A percentile compares a stretch with the other conserved stretches of the same genome.
Conservation (phyloP, 2,329 filamentous ascomycete species). For the Epichloe coenophiala region DNA sequence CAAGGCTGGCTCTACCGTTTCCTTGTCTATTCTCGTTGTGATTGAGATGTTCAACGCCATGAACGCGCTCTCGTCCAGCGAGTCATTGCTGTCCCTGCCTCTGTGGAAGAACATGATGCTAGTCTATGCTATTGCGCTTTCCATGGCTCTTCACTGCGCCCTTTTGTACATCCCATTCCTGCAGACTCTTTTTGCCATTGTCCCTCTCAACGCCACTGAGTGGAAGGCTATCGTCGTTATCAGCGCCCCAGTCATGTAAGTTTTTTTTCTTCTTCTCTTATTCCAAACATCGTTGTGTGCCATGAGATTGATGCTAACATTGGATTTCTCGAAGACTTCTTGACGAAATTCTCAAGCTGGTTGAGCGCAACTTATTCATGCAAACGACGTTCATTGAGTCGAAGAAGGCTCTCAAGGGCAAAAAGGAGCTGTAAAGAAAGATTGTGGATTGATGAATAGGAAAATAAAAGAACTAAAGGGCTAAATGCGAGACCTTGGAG, state of each 20-base stretch:
- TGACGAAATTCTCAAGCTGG: constrained; percentile 69
- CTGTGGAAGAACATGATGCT: constrained; percentile 99
- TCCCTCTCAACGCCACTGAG: constrained; percentile 72
- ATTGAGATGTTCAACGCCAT: constrained; percentile 99
- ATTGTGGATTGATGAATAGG: constrained; percentile 7
- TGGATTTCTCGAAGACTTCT: constrained; percentile 43
- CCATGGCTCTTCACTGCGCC: constrained; percentile 89
- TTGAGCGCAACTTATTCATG: constrained; percentile 57
- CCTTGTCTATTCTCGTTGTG: constrained; percentile 80
- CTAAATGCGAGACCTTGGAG: neutral
- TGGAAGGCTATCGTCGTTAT: constrained; percentile 87
- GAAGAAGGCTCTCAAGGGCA: constrained; percentile 27
- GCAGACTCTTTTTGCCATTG: constrained; percentile 78
- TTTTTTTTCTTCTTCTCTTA: neutral
- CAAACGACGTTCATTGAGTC: constrained; percentile 30
- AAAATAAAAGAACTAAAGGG: constrained; percentile 8
- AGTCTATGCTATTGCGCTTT: constrained; percentile 83
- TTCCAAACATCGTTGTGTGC: neutral
- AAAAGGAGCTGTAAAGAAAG: constrained; percentile 38
- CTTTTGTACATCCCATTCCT: constrained; percentile 86
- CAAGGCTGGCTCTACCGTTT: constrained; percentile 84
- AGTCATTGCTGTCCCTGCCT: constrained; percentile 82
- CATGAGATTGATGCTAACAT: constrained; percentile 11
- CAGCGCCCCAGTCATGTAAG: constrained; percentile 86
- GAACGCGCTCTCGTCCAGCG: constrained; percentile 92